A percentile compares a stretch with the other conserved stretches of the same genome.
Conservation (phyloP, 2,329 filamentous ascomycete species). For the Colletotrichum gigasporum region DNA sequence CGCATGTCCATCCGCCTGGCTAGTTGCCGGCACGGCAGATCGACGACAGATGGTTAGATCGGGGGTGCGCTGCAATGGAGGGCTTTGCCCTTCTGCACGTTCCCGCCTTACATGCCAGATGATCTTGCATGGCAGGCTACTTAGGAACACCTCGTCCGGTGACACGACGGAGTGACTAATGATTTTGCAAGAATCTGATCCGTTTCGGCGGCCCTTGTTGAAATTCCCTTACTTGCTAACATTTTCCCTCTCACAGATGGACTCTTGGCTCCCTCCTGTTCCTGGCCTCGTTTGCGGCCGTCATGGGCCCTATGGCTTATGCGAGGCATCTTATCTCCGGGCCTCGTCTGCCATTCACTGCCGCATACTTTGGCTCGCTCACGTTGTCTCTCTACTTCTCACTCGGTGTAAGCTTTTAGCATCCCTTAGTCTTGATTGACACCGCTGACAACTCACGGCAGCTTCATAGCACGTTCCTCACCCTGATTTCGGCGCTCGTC, state of each 20-base stretch:
- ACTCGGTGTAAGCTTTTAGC: slow-evolving; percentile 77
- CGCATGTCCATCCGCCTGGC: not conserved
- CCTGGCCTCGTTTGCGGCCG: slow-evolving; percentile 88
- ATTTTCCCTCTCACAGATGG: slow-evolving; percentile 72
- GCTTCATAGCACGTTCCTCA: slow-evolving; percentile 87
- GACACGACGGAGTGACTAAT: slow-evolving; percentile 24
- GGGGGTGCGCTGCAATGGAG: not conserved
- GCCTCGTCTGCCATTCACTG: slow-evolving; percentile 89
- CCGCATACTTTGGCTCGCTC: slow-evolving; percentile 94
- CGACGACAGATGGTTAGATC: not conserved
- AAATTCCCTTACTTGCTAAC: slow-evolving; percentile 36
- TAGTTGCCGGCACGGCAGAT: slow-evolving; percentile 25
- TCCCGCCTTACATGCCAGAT: slow-evolving; percentile 44
- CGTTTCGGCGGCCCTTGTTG: not conserved
- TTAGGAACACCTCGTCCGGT: slow-evolving; percentile 13
- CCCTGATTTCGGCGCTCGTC: slow-evolving; percentile 82
- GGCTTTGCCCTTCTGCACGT: slow-evolving; percentile 41
- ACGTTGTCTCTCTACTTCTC: slow-evolving; percentile 90
- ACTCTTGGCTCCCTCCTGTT: slow-evolving; percentile 92
- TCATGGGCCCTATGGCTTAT: slow-evolving; percentile 92
- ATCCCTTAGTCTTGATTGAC: not conserved
- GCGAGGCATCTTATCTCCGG: slow-evolving; percentile 84
- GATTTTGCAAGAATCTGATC: not conserved
- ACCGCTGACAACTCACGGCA: slow-evolving; percentile 49
- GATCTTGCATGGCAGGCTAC: slow-evolving; percentile 36